Base-by-base conservation (phyloP, 192 early-diverging fungal species). In the Coemansia sp. region DNA sequence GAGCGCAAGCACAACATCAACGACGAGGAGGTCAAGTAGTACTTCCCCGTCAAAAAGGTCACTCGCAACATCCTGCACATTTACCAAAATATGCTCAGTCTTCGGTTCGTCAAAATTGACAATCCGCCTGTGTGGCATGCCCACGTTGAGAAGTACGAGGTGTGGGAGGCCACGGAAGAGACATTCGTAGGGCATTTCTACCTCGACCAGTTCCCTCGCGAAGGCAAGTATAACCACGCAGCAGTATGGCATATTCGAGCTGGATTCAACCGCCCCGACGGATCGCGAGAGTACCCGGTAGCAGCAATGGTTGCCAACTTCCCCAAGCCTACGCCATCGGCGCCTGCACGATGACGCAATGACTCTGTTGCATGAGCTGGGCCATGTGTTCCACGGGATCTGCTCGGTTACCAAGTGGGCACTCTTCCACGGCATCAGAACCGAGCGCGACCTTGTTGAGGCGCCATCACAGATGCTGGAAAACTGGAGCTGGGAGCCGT, bases 391-490 rank as follows among this genome's bases (percentile, higher is more conserved):
- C 69, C 85, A 86, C 74, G 78, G 79, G 18, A 69, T 94, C 27
- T 93, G 91, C 80, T 91, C 90, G 29, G 73, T 86, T 40, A 93
- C 93, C n/a, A 92, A 89, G 76, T 92, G 86, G 64, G 84, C 86
- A 3, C 80, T 89, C 0, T 91, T 95, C 73, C 92, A 94, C 38
- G 93, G 93, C 55, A 92, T 92, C 20, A 81, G 80, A 47, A 85
- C 90, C 44, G 90, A 94, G 66, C 75, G 88, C 62, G 94, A 96
- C 78, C 94, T 96, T 86, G 90, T 96, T 27, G 94, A 96, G 86
- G 92, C 91, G 27, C 94, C 94, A 16, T 91, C 90, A 38, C 92
- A 94, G 87, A 94, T 96, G 94, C 86, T 95, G 29, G 94, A 95
- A 79, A 95, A 94, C 80, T 92, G 90, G 91, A 85, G 87, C 39